Evolutionary conservation across 306 rosid genomes (phyloP).

Genomic region (Fragaria iinumae): DNA sequence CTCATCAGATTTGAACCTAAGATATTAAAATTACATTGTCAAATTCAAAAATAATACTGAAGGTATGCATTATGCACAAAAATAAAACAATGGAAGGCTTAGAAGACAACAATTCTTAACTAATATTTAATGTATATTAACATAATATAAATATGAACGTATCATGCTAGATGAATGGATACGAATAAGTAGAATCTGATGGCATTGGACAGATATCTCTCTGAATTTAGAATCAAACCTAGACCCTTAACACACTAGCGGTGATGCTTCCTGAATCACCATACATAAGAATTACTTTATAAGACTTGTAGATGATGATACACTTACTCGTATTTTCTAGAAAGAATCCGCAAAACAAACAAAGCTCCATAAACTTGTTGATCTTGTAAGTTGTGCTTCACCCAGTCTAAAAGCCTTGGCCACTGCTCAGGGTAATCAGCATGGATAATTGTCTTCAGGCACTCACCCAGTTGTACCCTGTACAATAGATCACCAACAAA

Average conservation of each 20-base stretch:
- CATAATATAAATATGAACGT: background rate
- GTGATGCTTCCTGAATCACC: background rate
- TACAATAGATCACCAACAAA: conserved; percentile 16
- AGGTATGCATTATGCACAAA: background rate
- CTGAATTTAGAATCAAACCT: background rate
- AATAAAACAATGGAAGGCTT: background rate
- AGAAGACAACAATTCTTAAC: background rate
- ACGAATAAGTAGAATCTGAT: background rate
- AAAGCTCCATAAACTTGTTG: conserved; percentile 90
- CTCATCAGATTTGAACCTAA: conserved; percentile 95
- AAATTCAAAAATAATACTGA: background rate
- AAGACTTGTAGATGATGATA: background rate
- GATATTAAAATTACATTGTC: conserved; percentile 15
- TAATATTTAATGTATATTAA: background rate
- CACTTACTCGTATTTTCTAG: conserved; percentile 96
- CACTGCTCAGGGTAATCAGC: conserved; percentile 98
- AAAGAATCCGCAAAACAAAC: conserved; percentile 85
- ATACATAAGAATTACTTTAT: background rate
- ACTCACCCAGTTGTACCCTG: conserved; percentile 95
- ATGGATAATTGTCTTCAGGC: conserved; percentile 85
- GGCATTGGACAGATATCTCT: background rate
- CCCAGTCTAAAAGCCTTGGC: conserved; percentile 94
- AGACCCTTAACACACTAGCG: background rate
- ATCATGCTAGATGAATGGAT: background rate
- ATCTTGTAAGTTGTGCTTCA: conserved; percentile 84